Evolutionary conservation across 2,329 filamentous ascomycete species (phyloP).

Genomic region (Claviceps sp.): DNA sequence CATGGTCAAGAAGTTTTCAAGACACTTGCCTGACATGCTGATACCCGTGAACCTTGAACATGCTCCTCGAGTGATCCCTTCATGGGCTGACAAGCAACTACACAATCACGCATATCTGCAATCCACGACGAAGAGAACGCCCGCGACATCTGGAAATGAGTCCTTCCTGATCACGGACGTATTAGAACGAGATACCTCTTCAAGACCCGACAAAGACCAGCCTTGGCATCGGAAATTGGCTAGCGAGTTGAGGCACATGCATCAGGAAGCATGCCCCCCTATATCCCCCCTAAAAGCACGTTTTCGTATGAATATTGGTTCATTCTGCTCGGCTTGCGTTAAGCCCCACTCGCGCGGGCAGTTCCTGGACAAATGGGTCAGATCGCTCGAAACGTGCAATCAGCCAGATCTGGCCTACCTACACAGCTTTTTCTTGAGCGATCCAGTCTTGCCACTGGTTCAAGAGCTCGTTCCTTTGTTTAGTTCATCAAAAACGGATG

Average conservation of each 20-base stretch:
- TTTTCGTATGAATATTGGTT: conserved; percentile 48
- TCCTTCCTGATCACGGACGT: conserved; percentile 1
- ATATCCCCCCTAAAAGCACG: conserved; percentile 44
- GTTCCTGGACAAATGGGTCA: conserved; percentile 52
- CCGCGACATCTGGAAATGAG: conserved; percentile 12
- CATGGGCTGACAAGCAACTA: conserved; percentile 42
- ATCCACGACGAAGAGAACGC: conserved; percentile 16
- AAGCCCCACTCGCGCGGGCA: conserved; percentile 51
- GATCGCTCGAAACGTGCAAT: conserved; percentile 55
- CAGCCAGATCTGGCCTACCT: conserved; percentile 64
- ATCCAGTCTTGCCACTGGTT: conserved; percentile 47
- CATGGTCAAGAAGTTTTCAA: conserved; percentile 59
- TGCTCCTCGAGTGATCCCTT: conserved; percentile 26
- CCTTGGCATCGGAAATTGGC: conserved; percentile 5
- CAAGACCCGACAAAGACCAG: neutral
- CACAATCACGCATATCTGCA: conserved; percentile 12
- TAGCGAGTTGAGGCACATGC: conserved; percentile 27
- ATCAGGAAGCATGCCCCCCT: conserved; percentile 43
- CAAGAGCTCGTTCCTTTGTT: conserved; percentile 60
- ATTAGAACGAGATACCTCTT: neutral
- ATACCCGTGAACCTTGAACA: conserved; percentile 64
- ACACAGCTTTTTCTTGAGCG: conserved; percentile 59
- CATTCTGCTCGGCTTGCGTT: conserved; percentile 51
- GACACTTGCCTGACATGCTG: conserved; percentile 70
- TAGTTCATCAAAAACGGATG: conserved; percentile 56